Evolutionary conservation across 2,329 filamentous ascomycete genomes (phyloP).

Genomic region (Mycocentrospora acerina): DNA sequence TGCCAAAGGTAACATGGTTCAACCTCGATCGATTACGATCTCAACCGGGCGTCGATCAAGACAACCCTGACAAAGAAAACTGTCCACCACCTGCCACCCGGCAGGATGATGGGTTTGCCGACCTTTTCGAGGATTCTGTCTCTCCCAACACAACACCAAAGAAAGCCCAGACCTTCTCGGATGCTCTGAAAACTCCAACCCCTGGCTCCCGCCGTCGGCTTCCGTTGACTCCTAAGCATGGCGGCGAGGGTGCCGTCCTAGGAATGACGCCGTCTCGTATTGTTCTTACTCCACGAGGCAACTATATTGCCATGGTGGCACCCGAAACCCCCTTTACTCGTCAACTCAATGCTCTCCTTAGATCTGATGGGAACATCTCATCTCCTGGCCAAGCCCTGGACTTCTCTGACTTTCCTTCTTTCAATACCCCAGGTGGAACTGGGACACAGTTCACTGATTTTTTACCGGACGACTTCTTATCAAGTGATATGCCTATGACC

Average conservation of each 20-base stretch:
- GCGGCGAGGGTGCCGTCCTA: constrained; percentile 19
- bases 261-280: constrained; percentile 40
- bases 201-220: constrained; percentile 40
- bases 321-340: constrained; percentile 61
- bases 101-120: constrained; percentile 56
- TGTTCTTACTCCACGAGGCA: constrained; percentile 40
- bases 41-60: constrained; percentile 12
- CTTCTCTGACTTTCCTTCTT: constrained; percentile 39
- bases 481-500: constrained; percentile 39
- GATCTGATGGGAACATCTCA: constrained; percentile 30
- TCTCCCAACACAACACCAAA: constrained; percentile 58
- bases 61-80: constrained; percentile 59
- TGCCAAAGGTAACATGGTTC: constrained; percentile 19
- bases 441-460: constrained; percentile 31
- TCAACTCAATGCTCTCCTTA: constrained; percentile 63
- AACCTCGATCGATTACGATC: constrained; percentile 1
- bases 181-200: constrained; percentile 51
- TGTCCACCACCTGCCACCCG: constrained; percentile 43
- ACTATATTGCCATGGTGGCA: constrained; percentile 29
- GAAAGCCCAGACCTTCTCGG: constrained; percentile 58
- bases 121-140: constrained; percentile 67
- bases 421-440: constrained; percentile 29
- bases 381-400: constrained; percentile 35
- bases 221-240: constrained; percentile 37
- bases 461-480: constrained; percentile 34